phyloP scores from a whole-genome alignment of 176 grass and related monocot genomes.

The Carex myosuroides region DNA sequence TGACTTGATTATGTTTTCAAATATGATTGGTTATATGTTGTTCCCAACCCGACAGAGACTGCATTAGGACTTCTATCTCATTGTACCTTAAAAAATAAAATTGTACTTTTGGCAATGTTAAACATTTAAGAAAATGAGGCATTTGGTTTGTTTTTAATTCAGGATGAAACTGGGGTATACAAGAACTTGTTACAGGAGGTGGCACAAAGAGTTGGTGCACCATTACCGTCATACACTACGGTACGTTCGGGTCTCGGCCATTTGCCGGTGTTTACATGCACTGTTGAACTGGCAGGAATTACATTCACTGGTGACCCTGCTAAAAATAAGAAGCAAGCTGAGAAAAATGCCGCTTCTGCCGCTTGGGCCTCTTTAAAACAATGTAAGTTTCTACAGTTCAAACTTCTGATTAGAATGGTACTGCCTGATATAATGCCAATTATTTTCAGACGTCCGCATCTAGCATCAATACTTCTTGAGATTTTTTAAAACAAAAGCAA shows the following conservation, averaged over 20 bases:
- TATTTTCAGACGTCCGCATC: neutral
- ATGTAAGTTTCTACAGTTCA: slow-evolving; percentile 43
- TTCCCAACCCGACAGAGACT: too few relatives aligned
- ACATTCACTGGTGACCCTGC: slow-evolving; percentile 76
- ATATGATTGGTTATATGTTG: neutral
- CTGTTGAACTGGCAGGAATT: slow-evolving; percentile 86
- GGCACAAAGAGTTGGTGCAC: slow-evolving; percentile 89
- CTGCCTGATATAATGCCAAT: neutral
- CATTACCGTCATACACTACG: slow-evolving; percentile 72
- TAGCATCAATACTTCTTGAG: neutral
- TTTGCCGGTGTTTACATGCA: slow-evolving; percentile 90
- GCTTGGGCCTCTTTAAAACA: slow-evolving; percentile 90
- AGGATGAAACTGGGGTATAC: slow-evolving; percentile 99
- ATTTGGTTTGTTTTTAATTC: neutral
- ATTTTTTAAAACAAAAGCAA: neutral
- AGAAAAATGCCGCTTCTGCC: slow-evolving; percentile 86
- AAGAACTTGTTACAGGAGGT: slow-evolving; percentile 97
- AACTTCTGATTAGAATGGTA: neutral
- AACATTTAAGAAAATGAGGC: neutral
- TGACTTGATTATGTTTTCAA: neutral
- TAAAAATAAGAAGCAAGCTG: slow-evolving; percentile 97
- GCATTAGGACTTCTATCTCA: neutral
- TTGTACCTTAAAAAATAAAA: neutral
- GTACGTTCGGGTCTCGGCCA: slow-evolving; percentile 82
- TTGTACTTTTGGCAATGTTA: neutral